Conservation (phyloP, 202 grass and related monocot genomes). For the Setaria viridis region DNA sequence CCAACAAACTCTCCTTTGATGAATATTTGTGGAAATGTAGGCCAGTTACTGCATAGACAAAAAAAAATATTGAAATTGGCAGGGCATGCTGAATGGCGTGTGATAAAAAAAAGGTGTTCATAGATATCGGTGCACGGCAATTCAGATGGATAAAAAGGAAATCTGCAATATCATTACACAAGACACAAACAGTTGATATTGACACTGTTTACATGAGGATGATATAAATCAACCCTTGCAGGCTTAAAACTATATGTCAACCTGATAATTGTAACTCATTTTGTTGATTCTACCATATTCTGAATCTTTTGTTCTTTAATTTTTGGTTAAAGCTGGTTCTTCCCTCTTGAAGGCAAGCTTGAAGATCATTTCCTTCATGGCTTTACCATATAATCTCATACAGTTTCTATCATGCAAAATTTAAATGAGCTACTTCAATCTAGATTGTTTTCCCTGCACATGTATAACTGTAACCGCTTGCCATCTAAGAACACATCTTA, state of each 20-base stretch:
- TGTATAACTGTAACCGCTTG: background rate
- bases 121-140: background rate
- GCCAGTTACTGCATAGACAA: conserved; percentile 77
- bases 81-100: background rate
- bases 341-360: background rate
- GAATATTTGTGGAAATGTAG: conserved; percentile 98
- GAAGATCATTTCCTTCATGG: background rate
- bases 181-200: background rate
- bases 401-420: background rate
- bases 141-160: conserved; percentile 6
- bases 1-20: conserved; percentile 95
- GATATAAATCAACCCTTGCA: background rate
- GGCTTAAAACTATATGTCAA: conserved; percentile 1
- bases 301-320: background rate
- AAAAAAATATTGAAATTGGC: background rate
- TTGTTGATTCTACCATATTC: background rate
- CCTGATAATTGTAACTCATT: conserved; percentile 1
- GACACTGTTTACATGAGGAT: background rate
- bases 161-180: background rate
- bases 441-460: background rate
- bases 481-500: conserved; percentile 9
- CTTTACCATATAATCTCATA: background rate
- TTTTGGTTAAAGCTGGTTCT: background rate
- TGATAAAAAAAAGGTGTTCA: background rate
- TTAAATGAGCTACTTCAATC: background rate